phyloP scores from a whole-genome alignment of 2,329 filamentous ascomycete genomes.

The Fusarium avenaceum region DNA sequence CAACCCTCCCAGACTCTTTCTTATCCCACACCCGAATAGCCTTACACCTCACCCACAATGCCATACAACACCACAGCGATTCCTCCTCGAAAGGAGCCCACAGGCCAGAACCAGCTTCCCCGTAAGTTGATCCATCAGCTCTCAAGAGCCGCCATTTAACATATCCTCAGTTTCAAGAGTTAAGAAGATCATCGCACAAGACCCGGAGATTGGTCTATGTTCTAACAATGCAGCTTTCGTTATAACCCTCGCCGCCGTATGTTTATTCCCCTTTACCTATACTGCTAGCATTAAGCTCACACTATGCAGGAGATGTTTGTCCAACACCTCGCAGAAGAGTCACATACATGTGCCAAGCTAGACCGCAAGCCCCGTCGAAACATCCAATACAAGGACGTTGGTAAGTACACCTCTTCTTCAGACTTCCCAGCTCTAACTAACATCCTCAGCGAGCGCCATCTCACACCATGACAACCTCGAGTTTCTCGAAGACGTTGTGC shows the following conservation, averaged over 20 bases:
- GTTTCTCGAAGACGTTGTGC: slow-evolving; percentile 92
- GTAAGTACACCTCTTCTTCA: slow-evolving; percentile 60
- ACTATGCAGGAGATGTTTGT: slow-evolving; percentile 88
- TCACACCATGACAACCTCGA: slow-evolving; percentile 92
- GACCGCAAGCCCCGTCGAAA: slow-evolving; percentile 94
- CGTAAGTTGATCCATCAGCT: slow-evolving; percentile 68
- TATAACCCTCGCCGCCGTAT: slow-evolving; percentile 88
- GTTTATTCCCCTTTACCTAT: slow-evolving; percentile 42
- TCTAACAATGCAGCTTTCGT: slow-evolving; percentile 96
- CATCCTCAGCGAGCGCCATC: slow-evolving; percentile 79
- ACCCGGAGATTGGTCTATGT: slow-evolving; percentile 86
- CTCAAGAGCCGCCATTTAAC: slow-evolving; percentile 9
- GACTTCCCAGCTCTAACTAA: slow-evolving; percentile 7
- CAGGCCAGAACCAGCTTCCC: slow-evolving; percentile 86
- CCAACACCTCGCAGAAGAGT: slow-evolving; percentile 87
- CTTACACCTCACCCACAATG: slow-evolving; percentile 65
- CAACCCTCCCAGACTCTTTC: slow-evolving; percentile 11
- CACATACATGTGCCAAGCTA: slow-evolving; percentile 88
- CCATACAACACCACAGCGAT: slow-evolving; percentile 91
- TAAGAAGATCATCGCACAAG: slow-evolving; percentile 93
- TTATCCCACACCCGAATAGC: not conserved
- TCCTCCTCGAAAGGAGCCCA: slow-evolving; percentile 82
- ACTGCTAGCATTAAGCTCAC: slow-evolving; percentile 9
- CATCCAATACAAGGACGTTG: slow-evolving; percentile 95
- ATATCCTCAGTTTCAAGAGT: slow-evolving; percentile 81